Percentiles rank a stretch among this genome's conserved stretches.
These are phyloP conservation scores for Pyrenochaeta sp. DNA, from an alignment of 2,329 filamentous ascomycete species.

Conservation along the genomic window DNA sequence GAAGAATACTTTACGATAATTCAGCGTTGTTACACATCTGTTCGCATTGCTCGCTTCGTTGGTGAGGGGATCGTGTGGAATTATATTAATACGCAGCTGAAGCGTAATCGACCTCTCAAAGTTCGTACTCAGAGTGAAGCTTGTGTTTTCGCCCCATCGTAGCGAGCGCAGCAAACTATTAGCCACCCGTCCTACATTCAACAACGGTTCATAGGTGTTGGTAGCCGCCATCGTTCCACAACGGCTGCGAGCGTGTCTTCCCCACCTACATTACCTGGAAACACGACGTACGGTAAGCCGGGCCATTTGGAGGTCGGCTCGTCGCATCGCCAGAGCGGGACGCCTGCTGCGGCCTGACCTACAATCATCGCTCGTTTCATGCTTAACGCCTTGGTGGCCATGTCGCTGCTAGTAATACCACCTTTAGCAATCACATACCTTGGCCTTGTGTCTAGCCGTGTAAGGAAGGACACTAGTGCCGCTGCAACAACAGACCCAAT, in stretches of 20 bases:
- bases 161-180: background rate
- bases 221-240: conserved; percentile 20
- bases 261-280: conserved; percentile 65
- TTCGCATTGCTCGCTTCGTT: conserved; percentile 8
- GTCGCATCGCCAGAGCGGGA: conserved; percentile 67
- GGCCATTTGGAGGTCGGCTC: conserved; percentile 61
- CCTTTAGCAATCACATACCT: conserved; percentile 68
- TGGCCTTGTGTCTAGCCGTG: conserved; percentile 57
- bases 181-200: background rate
- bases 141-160: background rate
- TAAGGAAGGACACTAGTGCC: conserved; percentile 61
- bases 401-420: conserved; percentile 67
- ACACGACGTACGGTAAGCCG: conserved; percentile 65
- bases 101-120: background rate
- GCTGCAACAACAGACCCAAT: conserved; percentile 63
- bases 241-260: conserved; percentile 16
- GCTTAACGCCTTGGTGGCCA: conserved; percentile 64
- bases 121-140: background rate
- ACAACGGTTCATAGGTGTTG: conserved; percentile 21
- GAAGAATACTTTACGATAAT: background rate
- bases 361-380: conserved; percentile 64
- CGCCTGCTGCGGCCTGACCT: conserved; percentile 65
- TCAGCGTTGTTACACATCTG: background rate
- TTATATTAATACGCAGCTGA: conserved; percentile 4
- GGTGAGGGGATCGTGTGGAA: background rate